phyloP scores from a whole-genome alignment of 768 basidiomycete species.

The Suillus clintonianus region DNA sequence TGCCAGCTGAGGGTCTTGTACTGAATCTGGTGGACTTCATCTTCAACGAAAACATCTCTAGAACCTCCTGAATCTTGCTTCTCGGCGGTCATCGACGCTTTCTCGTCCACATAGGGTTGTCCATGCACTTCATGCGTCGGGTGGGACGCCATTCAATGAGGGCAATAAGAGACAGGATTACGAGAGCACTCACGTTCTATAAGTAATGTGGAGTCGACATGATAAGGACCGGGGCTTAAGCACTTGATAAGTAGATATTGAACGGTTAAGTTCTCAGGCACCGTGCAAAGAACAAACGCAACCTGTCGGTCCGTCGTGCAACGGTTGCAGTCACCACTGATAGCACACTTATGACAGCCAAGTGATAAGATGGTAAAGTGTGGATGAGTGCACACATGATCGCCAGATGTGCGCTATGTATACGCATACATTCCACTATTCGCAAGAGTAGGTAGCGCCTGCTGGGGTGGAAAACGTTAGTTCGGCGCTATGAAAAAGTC shows the following conservation, averaged over 20 bases:
- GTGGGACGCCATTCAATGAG: background rate
- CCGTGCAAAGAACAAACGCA: background rate
- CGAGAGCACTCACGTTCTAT: background rate
- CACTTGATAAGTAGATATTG: background rate
- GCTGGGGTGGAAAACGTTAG: background rate
- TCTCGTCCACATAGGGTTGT: background rate
- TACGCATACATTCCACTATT: background rate
- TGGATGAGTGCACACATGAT: background rate
- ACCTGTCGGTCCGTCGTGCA: background rate
- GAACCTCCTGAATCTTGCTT: slow-evolving; percentile 1
- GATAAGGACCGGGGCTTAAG: background rate
- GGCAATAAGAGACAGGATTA: background rate
- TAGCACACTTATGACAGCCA: background rate
- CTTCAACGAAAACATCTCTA: slow-evolving; percentile 47
- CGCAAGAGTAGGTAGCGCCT: background rate
- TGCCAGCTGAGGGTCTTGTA: slow-evolving; percentile 58
- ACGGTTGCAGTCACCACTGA: background rate
- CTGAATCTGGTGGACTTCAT: slow-evolving; percentile 45
- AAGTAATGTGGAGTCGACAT: background rate
- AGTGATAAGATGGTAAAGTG: background rate
- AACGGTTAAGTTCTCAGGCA: background rate
- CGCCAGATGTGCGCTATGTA: background rate
- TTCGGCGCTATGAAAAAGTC: background rate
- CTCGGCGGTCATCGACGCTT: background rate
- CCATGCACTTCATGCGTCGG: slow-evolving; percentile 2